Conservation (phyloP, 2,329 filamentous ascomycete genomes). For the Cordyceps cateniannulata region DNA sequence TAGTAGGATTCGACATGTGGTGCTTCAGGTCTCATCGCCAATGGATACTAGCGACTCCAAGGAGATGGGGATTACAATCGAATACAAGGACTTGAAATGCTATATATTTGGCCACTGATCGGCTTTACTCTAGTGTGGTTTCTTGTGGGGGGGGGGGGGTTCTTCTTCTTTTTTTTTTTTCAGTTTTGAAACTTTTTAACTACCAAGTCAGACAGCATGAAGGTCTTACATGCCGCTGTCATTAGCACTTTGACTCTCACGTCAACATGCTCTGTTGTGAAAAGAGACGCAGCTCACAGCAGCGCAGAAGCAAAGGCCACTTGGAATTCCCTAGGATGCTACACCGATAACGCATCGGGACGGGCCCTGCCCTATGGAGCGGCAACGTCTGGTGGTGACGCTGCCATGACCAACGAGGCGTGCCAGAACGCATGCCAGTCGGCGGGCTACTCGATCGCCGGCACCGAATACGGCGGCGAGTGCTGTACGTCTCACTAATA, state of each 20-base stretch:
- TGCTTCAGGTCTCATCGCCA: too few relatives aligned
- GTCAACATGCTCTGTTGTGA: neutral
- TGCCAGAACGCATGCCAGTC: neutral
- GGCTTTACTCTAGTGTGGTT: too few relatives aligned
- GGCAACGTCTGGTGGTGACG: neutral
- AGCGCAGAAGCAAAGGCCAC: neutral
- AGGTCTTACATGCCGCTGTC: neutral
- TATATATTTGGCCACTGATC: too few relatives aligned
- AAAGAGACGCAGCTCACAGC: neutral
- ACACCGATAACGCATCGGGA: neutral
- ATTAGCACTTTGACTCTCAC: neutral
- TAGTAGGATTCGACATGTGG: too few relatives aligned
- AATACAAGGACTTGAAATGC: too few relatives aligned
- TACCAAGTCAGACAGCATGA: neutral
- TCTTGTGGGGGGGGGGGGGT: too few relatives aligned
- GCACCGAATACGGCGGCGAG: conserved; percentile 1
- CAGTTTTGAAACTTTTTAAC: too few relatives aligned
- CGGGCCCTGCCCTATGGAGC: neutral
- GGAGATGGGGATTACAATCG: too few relatives aligned
- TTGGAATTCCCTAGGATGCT: neutral
- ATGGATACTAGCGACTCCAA: too few relatives aligned
- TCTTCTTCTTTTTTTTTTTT: too few relatives aligned
- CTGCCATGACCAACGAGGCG: neutral
- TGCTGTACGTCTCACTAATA: neutral
- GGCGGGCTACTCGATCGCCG: neutral